Evolutionary conservation across 352 stramenopile species (phyloP).

Genomic region (Phytophthora fragariae): DNA sequence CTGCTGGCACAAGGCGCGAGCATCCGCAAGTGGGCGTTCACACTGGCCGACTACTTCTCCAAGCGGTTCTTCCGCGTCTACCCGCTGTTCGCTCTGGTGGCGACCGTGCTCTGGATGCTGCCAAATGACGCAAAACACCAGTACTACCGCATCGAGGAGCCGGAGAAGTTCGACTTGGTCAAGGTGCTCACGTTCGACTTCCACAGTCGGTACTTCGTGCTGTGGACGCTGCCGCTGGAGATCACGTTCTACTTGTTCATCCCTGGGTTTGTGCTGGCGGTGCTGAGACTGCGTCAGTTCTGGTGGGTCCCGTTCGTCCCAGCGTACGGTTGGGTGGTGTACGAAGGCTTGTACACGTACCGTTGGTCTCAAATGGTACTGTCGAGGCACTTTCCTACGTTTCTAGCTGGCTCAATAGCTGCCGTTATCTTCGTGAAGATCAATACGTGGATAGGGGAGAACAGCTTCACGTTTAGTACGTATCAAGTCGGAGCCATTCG

Average conservation of each 20-base stretch:
- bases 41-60: conserved; percentile 40
- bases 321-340: conserved; percentile 31
- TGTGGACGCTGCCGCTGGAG: conserved; percentile 45
- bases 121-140: conserved; percentile 25
- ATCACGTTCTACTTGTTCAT: conserved; percentile 54
- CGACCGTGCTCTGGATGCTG: conserved; percentile 36
- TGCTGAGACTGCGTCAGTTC: conserved; percentile 17
- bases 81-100: conserved; percentile 49
- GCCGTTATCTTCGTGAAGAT: conserved; percentile 40
- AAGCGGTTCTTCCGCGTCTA: conserved; percentile 59
- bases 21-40: conserved; percentile 29
- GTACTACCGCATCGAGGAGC: conserved; percentile 38
- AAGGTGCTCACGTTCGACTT: conserved; percentile 52
- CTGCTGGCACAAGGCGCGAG: conserved; percentile 28
- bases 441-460: conserved; percentile 13
- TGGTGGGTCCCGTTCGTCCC: conserved; percentile 41
- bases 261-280: conserved; percentile 33
- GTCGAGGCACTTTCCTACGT: too few species aligned
- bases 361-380: not conserved
- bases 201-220: conserved; percentile 43
- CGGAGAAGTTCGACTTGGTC: conserved; percentile 39
- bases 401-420: not conserved
- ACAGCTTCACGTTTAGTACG: too few species aligned
- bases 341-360: conserved; percentile 27
- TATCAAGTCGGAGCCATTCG: too few species aligned